Percentiles rank a stretch among this genome's conserved stretches.
Conservation (phyloP, 345 rosid genomes). For the Salix suchowensis region DNA sequence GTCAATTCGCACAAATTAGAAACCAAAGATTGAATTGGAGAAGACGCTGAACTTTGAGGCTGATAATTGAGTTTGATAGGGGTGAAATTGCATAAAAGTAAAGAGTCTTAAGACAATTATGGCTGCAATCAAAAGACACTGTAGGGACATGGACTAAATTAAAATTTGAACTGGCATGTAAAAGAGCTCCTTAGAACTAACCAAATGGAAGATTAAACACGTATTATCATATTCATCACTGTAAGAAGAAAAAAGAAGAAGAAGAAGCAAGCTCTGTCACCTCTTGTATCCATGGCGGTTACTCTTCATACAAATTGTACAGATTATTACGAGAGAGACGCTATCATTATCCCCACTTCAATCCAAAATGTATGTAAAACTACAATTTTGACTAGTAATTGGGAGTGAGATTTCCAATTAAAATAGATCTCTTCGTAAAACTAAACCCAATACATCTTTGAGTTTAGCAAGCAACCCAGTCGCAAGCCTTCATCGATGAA, state of each 20-base stretch:
- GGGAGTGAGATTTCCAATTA: not conserved
- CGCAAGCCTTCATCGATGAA: slow-evolving; percentile 41
- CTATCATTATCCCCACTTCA: not conserved
- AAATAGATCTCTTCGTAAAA: slow-evolving; percentile 62
- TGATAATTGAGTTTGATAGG: too few species aligned
- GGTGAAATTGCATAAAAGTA: too few species aligned
- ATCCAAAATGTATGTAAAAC: not conserved
- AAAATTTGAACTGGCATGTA: too few species aligned
- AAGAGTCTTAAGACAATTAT: too few species aligned
- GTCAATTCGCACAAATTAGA: too few species aligned
- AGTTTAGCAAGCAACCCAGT: slow-evolving; percentile 74
- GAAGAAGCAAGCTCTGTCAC: not conserved
- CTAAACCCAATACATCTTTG: slow-evolving; percentile 60
- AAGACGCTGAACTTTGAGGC: too few species aligned
- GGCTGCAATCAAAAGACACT: too few species aligned
- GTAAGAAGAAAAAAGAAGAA: too few species aligned
- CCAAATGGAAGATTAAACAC: too few species aligned
- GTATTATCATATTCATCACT: not conserved
- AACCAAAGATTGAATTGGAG: too few species aligned
- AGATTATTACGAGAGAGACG: not conserved
- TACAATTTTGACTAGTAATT: not conserved
- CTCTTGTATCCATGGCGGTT: not conserved
- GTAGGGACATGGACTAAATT: too few species aligned
- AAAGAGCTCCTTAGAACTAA: too few species aligned
- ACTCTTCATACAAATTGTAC: not conserved